Evolutionary conservation across 768 basidiomycete species (phyloP).

Genomic region (Butyriboletus loyo): DNA sequence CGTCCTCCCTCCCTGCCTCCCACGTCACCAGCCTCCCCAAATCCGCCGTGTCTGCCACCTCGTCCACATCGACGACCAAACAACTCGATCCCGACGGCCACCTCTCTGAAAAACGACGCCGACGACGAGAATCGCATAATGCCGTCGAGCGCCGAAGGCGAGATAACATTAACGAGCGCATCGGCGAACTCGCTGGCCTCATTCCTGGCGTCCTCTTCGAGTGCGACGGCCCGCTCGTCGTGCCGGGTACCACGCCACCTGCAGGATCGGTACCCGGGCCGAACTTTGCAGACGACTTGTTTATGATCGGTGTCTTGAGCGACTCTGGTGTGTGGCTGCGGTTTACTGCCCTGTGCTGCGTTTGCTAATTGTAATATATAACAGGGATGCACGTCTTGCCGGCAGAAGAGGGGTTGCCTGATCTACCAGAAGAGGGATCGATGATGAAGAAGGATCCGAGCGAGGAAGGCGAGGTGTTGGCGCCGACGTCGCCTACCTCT

Average conservation of each 20-base stretch:
- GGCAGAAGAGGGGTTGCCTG: conserved; percentile 25
- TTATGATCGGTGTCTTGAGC: conserved; percentile 15
- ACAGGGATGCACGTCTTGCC: conserved; percentile 27
- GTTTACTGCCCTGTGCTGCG: background rate
- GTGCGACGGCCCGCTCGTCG: conserved; percentile 34
- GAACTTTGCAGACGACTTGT: conserved; percentile 19
- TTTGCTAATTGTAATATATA: background rate
- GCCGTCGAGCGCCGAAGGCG: conserved; percentile 84
- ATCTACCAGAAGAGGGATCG: conserved; percentile 28
- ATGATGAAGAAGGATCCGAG: conserved; percentile 29
- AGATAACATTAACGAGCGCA: conserved; percentile 96
- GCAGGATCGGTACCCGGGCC: conserved; percentile 10
- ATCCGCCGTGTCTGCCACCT: background rate
- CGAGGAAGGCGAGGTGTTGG: conserved; percentile 27
- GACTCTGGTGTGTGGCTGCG: conserved; percentile 19
- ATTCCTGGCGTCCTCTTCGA: conserved; percentile 87
- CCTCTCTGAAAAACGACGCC: conserved; percentile 74
- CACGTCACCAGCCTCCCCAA: conserved; percentile 15
- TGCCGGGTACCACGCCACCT: conserved; percentile 13
- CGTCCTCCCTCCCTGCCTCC: conserved; percentile 16
- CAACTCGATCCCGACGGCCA: conserved; percentile 34
- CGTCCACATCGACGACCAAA: conserved; percentile 7
- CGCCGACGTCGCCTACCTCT: conserved; percentile 21
- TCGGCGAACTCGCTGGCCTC: conserved; percentile 82
- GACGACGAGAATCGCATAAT: conserved; percentile 85